Conservation (phyloP, 2,329 filamentous ascomycete genomes). For the Xylariaceae sp. region DNA sequence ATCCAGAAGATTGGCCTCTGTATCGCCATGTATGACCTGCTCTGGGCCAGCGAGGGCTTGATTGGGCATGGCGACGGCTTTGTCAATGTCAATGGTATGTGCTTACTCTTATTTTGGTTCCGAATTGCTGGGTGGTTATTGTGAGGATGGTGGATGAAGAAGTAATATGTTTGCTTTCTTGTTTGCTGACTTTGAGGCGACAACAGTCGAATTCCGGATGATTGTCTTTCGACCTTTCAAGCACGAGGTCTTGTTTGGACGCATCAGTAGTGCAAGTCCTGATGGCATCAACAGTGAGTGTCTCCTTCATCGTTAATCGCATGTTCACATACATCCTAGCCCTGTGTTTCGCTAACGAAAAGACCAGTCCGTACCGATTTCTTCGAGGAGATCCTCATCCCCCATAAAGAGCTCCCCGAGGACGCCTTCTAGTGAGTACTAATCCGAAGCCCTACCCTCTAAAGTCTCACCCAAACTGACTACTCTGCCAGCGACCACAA, state of each 20-base stretch:
- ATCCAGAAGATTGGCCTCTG: constrained; percentile 94
- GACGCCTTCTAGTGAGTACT: constrained; percentile 69
- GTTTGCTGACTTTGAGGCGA: neutral
- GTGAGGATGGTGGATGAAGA: neutral
- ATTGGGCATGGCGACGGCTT: constrained; percentile 90
- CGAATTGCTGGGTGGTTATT: neutral
- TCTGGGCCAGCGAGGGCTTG: constrained; percentile 85
- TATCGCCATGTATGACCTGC: constrained; percentile 86
- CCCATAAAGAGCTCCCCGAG: constrained; percentile 67
- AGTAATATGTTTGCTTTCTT: too few species aligned
- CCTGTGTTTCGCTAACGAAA: constrained; percentile 1
- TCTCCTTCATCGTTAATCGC: too few species aligned
- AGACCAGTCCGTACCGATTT: constrained; percentile 77
- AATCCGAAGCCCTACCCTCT: neutral
- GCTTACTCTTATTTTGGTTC: neutral
- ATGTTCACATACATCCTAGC: neutral
- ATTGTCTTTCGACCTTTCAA: constrained; percentile 96
- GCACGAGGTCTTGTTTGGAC: constrained; percentile 82
- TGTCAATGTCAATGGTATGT: constrained; percentile 84
- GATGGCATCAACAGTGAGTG: constrained; percentile 69
- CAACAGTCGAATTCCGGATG: constrained; percentile 81
- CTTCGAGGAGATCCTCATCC: constrained; percentile 88
- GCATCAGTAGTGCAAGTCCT: constrained; percentile 70
- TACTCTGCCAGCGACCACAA: constrained; percentile 58
- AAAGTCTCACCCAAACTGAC: neutral